Conservation (phyloP, 2,329 filamentous ascomycete genomes). For the Aspergillus sp. region DNA sequence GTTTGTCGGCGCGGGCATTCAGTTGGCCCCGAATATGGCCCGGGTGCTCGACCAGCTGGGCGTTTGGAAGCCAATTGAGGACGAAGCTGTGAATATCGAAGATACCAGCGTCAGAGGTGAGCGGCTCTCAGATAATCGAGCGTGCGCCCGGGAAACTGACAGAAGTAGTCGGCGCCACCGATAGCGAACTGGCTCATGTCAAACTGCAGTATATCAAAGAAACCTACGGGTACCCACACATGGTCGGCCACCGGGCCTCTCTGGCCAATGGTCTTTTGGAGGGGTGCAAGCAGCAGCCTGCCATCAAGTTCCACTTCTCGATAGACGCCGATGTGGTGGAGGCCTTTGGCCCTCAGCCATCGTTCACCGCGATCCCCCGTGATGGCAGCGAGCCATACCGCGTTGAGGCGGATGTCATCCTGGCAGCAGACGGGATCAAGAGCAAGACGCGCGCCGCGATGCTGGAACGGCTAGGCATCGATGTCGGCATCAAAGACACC, state of each 20-base stretch:
- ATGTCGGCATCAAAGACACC: constrained; percentile 39
- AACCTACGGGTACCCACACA: constrained; percentile 66
- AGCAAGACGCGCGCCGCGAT: constrained; percentile 38
- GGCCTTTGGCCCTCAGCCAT: constrained; percentile 51
- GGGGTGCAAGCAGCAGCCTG: constrained; percentile 54
- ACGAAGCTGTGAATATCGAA: constrained; percentile 60
- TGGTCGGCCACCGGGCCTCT: constrained; percentile 66
- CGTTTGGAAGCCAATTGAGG: constrained; percentile 61
- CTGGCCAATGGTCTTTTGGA: constrained; percentile 61
- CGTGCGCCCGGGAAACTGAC: neutral
- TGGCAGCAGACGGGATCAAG: constrained; percentile 49
- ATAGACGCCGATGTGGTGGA: constrained; percentile 48
- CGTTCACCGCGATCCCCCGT: constrained; percentile 52
- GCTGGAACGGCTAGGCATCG: constrained; percentile 26
- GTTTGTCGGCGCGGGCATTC: constrained; percentile 76
- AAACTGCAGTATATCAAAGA: constrained; percentile 57
- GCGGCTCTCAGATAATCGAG: constrained; percentile 6
- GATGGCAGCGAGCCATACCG: constrained; percentile 44
- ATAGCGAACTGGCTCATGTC: constrained; percentile 62
- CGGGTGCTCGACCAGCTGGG: constrained; percentile 64
- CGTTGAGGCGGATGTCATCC: constrained; percentile 41
- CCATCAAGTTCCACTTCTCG: constrained; percentile 61
- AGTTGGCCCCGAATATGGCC: constrained; percentile 72
- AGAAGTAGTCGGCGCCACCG: constrained; percentile 52
- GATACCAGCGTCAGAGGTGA: constrained; percentile 63